phyloP scores from a whole-genome alignment of 2,329 filamentous ascomycete species.

The Exophiala calicioides region DNA sequence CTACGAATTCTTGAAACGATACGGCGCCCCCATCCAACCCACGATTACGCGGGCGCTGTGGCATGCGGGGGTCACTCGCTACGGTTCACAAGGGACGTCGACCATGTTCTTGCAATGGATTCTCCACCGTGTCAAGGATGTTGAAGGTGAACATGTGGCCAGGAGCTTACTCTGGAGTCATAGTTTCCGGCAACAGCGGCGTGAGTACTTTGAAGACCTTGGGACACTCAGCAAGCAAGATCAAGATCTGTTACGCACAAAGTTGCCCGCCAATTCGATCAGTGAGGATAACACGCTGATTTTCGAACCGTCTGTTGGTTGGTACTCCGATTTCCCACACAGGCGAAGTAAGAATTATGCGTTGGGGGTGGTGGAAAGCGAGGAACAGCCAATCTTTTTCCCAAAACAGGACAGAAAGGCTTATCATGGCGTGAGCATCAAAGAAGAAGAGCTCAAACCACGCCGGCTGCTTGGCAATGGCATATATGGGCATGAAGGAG shows the following conservation, averaged over 20 bases:
- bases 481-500: too few species aligned
- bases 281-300: too few species aligned
- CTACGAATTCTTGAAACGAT: conserved; percentile 47
- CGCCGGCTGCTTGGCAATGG: too few species aligned
- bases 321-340: too few species aligned
- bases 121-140: conserved; percentile 41
- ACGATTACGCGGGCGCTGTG: conserved; percentile 52
- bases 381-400: too few species aligned
- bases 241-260: conserved; percentile 1
- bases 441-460: too few species aligned
- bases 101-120: conserved; percentile 45
- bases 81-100: conserved; percentile 39
- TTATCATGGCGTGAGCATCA: too few species aligned
- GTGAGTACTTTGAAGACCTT: conserved; percentile 5
- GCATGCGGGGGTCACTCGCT: conserved; percentile 50
- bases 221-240: background rate
- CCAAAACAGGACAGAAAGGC: too few species aligned
- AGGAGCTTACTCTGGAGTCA: conserved; percentile 23
- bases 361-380: too few species aligned
- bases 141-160: conserved; percentile 48
- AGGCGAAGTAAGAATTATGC: too few species aligned
- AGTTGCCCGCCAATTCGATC: background rate
- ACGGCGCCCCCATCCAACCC: conserved; percentile 45
- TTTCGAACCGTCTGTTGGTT: too few species aligned
- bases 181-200: conserved; percentile 12